Base-by-base conservation (phyloP, 805 yeast genomes). In the Blastobotrys americana region DNA sequence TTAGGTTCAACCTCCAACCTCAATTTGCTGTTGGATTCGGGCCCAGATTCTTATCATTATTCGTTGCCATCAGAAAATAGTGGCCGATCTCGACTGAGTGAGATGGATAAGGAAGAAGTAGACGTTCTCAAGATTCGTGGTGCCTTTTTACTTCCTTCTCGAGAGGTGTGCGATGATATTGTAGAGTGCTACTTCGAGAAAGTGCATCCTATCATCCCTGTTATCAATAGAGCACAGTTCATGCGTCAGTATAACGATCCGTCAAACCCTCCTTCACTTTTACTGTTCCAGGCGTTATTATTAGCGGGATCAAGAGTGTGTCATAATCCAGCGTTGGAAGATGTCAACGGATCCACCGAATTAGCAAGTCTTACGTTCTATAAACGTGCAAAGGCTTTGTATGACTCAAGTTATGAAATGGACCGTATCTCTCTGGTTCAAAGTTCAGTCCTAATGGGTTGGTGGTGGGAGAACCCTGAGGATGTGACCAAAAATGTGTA, bases 391-490 rank as follows among this genome's bases (percentile, higher is more conserved):
- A 82, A 80, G 63, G 84, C 87, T 0, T 63, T 85, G 20, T 82
- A 76, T 59, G 90, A 84, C 55, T 74, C 84, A 1, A 76, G 74
- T 50, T 76, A 76, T 52, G 93, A 84, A 61, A 64, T 71, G 25
- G 87, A 83, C 55, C 76, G 84, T 1, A 67, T 80, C 1, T 64
- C 76, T 4, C 63, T 80, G 19, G 69, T 84, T 5, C 88, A 82
- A 55, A 71, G 87, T 0, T 65, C 81, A 33, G 60, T 78, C 18
- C 62, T 84, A 22, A 70, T 84, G 48, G 82, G 84, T 0, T 73
- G 80, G 54, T 80, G 78, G 62, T 79, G 87, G 80, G 89, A 80
- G 51, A 80, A 84, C 2, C 83, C 84, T 6, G 82, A 82, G 51
- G 80, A 77, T 52, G 79, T 78, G 31, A 71, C 83, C 22, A 75